Conservation (phyloP, 139 green algal species). For the Diplosphaera chodatii region DNA sequence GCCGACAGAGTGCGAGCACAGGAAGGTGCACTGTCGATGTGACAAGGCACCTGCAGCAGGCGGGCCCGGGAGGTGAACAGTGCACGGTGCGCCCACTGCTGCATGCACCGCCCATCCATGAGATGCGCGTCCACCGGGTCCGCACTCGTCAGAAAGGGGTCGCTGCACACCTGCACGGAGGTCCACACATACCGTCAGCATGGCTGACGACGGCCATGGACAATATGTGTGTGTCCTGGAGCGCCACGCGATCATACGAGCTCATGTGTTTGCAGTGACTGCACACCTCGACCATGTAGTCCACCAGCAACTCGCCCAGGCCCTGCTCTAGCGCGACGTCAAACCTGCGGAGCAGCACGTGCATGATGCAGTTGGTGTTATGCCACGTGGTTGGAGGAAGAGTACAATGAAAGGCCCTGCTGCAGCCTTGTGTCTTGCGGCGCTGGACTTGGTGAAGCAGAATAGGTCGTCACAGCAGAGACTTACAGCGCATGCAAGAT, state of each 20-base stretch:
- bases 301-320: slow-evolving; percentile 42
- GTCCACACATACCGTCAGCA: no score
- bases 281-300: slow-evolving; percentile 55
- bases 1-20: no score
- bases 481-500: neutral
- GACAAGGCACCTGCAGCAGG: slow-evolving; percentile 8
- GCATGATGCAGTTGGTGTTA: no score
- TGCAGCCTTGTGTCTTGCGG: no score
- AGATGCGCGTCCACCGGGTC: slow-evolving; percentile 49
- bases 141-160: neutral
- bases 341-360: slow-evolving; percentile 15
- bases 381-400: no score
- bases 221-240: no score
- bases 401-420: no score
- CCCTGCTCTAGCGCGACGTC: slow-evolving; percentile 30
- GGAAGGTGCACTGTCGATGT: neutral
- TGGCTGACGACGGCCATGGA: no score
- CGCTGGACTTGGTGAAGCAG: no score
- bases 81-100: slow-evolving; percentile 22
- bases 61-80: slow-evolving; percentile 14
- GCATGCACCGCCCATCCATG: slow-evolving; percentile 48
- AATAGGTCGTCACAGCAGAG: neutral
- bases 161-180: no score
- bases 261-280: no score
- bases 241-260: no score